Evolutionary conservation across 192 early-diverging fungal species (phyloP), one percentile per base, ranked within the genome.

Genomic region (Podila verticillata): DNA sequence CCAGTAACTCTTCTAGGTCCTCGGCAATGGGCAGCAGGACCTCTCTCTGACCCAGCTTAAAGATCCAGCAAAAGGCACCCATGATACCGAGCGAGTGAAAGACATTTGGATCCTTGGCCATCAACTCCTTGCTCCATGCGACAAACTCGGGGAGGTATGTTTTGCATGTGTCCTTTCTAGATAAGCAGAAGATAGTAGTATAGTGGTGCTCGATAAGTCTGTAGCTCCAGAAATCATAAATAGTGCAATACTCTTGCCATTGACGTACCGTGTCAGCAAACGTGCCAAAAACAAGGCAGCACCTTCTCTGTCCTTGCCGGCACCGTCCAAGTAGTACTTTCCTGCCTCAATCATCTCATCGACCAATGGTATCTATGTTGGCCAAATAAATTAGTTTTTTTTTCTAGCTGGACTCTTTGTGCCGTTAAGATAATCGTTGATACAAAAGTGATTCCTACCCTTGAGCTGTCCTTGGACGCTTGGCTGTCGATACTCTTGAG

Each of bases 241-340:
- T n/a, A n/a, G n/a, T n/a, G n/a, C n/a, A 77, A 24, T 8, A 73
- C 47, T 30, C 13, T 35, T 28, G n/a, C 12, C 74, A 4, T 80
- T 26, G 61, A 56, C 49, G 34, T 83, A 91, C 86, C 96, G 90
- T 8, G 93, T 93, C 5, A 98, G 79, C 31, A 99, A 72, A 32
- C 96, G 89, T 24, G 94, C 88, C 2, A 97, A 80, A 78, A 99
- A 86, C 5, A 98, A 72, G 17, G 93, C 88, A 0, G 96, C 92
- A 30, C 91, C 95, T 73, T 98, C 95, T 58, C 92, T 88, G 54
- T 97, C 98, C 68, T 94, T 96, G 17, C 96, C 94, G 0, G 95
- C 87, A 5, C 85, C 78, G n/a, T 74, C 61, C 49, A 99, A 72
- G 61, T 89, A 95, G 15, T 60, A 48, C 60, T 95, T 95, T 29